Evolutionary conservation across 495 filamentous ascomycete species (phyloP).

Genomic region (Trichocladium antarcticum): DNA sequence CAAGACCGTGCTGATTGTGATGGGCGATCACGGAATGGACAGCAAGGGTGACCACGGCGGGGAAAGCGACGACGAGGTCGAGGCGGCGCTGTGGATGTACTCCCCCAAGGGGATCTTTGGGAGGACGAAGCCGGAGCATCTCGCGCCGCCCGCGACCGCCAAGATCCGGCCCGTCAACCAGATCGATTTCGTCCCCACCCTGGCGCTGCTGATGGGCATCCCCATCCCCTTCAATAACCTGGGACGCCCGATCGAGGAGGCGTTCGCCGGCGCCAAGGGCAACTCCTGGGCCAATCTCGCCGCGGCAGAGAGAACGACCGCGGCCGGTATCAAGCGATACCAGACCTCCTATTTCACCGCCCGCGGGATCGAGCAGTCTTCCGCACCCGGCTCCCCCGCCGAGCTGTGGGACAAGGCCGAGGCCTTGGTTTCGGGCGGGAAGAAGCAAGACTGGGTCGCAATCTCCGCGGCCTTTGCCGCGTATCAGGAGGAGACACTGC

Average conservation of each 20-base stretch:
- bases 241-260: conserved; percentile 88
- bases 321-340: conserved; percentile 83
- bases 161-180: conserved; percentile 78
- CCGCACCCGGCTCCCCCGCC: conserved; percentile 43
- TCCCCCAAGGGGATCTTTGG: conserved; percentile 77
- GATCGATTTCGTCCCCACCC: conserved; percentile 89
- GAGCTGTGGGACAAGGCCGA: conserved; percentile 46
- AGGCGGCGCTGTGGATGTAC: conserved; percentile 98
- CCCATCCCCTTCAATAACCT: conserved; percentile 97
- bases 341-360: conserved; percentile 50
- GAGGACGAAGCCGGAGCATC: conserved; percentile 49
- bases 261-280: conserved; percentile 60
- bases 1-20: conserved; percentile 78
- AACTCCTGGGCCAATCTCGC: conserved; percentile 65
- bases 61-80: conserved; percentile 87
- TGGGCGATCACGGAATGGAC: conserved; percentile 99
- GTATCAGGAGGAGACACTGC: conserved; percentile 69
- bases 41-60: conserved; percentile 93
- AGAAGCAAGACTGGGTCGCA: conserved; percentile 26
- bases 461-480: conserved; percentile 51
- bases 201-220: conserved; percentile 75
- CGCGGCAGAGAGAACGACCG: conserved; percentile 60
- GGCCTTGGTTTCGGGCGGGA: conserved; percentile 19
- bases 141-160: conserved; percentile 57
- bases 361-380: conserved; percentile 50